phyloP scores from a whole-genome alignment of 2,329 filamentous ascomycete genomes.

The Colletotrichum gigasporum region DNA sequence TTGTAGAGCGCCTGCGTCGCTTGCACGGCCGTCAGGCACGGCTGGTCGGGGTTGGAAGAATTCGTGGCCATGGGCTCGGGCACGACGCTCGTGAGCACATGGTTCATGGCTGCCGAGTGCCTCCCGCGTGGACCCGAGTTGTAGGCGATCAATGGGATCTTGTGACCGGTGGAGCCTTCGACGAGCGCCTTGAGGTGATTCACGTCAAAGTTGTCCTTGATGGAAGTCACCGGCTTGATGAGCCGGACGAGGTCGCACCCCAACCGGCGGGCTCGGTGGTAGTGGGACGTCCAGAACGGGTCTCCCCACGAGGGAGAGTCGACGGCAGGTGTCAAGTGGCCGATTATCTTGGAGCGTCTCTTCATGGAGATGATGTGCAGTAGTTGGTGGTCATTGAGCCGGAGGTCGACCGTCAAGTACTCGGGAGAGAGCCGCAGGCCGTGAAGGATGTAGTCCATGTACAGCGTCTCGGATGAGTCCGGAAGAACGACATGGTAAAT shows the following conservation, averaged over 20 bases:
- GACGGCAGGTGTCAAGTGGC: constrained; percentile 56
- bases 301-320: constrained; percentile 64
- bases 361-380: constrained; percentile 58
- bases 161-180: constrained; percentile 49
- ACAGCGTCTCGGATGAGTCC: constrained; percentile 44
- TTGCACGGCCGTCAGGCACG: constrained; percentile 66
- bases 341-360: constrained; percentile 70
- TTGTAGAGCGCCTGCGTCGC: constrained; percentile 73
- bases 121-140: constrained; percentile 72
- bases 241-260: constrained; percentile 72
- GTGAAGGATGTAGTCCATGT: constrained; percentile 67
- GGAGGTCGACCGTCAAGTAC: constrained; percentile 70
- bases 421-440: constrained; percentile 70
- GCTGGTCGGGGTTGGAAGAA: constrained; percentile 33
- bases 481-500: constrained; percentile 61
- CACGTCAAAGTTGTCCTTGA: constrained; percentile 72
- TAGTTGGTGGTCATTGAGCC: constrained; percentile 61
- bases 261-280: constrained; percentile 64
- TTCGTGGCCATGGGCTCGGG: constrained; percentile 48
- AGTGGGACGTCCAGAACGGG: constrained; percentile 63
- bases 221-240: constrained; percentile 62
- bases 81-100: constrained; percentile 69
- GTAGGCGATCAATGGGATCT: constrained; percentile 68
- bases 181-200: constrained; percentile 63
- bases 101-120: constrained; percentile 73